A percentile compares a stretch with the other conserved stretches of the same genome.
Evolutionary conservation across 2,329 filamentous ascomycete species (phyloP).

Genomic region (Bipolaris bicolor): DNA sequence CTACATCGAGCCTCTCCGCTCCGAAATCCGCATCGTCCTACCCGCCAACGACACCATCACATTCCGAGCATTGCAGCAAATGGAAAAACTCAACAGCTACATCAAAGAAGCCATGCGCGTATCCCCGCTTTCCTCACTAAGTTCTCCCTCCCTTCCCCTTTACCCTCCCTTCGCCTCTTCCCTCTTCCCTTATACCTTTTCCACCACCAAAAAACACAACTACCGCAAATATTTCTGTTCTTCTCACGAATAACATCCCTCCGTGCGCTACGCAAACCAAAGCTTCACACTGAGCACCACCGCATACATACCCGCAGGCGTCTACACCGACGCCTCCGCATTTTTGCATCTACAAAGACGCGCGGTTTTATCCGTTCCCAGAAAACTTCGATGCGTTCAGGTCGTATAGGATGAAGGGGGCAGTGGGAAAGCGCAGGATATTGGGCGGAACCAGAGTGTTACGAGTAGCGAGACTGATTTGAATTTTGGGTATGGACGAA

Average conservation of each 20-base stretch:
- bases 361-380: slow-evolving; percentile 25
- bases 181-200: too few species aligned
- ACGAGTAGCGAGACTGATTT: slow-evolving; percentile 34
- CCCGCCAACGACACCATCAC: background rate
- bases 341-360: slow-evolving; percentile 37
- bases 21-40: background rate
- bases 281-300: slow-evolving; percentile 62
- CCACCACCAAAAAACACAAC: background rate
- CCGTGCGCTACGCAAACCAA: slow-evolving; percentile 59
- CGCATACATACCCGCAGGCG: slow-evolving; percentile 51
- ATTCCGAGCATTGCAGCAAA: background rate
- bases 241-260: too few species aligned
- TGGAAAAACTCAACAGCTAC: background rate
- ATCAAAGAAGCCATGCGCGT: slow-evolving; percentile 22
- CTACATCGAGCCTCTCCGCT: background rate
- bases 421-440: slow-evolving; percentile 24
- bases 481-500: slow-evolving; percentile 38
- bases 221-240: too few species aligned
- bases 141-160: too few species aligned
- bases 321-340: slow-evolving; percentile 39
- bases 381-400: slow-evolving; percentile 42
- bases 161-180: too few species aligned
- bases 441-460: slow-evolving; percentile 41
- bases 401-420: slow-evolving; percentile 26
- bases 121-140: slow-evolving; percentile 32